Base-by-base conservation (phyloP, 495 filamentous ascomycete species). In the Penicillium antarcticum region DNA sequence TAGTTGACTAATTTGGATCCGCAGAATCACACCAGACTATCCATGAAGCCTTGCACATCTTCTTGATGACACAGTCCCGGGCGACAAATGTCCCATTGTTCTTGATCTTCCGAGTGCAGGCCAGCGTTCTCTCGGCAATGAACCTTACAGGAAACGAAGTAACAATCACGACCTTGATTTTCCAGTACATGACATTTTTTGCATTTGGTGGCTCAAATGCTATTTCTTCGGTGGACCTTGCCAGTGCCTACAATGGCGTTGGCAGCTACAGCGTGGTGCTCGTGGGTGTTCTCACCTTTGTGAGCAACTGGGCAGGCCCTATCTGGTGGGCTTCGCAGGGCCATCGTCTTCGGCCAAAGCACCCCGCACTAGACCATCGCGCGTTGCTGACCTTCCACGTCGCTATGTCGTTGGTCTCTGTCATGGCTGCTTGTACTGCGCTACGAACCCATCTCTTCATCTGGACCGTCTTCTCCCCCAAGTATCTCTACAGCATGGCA, bases 391-490 rank as follows among this genome's bases (percentile, higher is more conserved):
- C 89, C 14, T 67, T 86, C 18, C 92, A 90, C 56, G 65, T 77
- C 29, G 74, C 85, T 6, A 66, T 69, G 3, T 78, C 78, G 18
- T 66, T 87, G 46, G 66, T 82, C 14, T 86, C 81, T 29, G 88
- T 96, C 8, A 96, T 96, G 91, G 82, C 78, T 21, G 90, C 95
- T 24, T 99, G 95, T 64, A 89, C 89, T 51, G 71, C 79, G 10
- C 62, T 97, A 61, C 76, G 94, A 58, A 87, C 86, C 37, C 95
- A 99, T 76, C 71, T 99, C 53, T 99, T 99, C 69, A 89, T 99
- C 47, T 99, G 95, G 95, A 97, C 91, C 0, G 95, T 99, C 24
- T 99, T 99, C 69, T 91, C 87, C 44, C 95, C 95, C 4, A 99
- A 97, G 69, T 99, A 90, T 71, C 68, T 99, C 56, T 97, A 94